Conservation (phyloP, 1,284 basidiomycete species). For the Somion occarium region DNA sequence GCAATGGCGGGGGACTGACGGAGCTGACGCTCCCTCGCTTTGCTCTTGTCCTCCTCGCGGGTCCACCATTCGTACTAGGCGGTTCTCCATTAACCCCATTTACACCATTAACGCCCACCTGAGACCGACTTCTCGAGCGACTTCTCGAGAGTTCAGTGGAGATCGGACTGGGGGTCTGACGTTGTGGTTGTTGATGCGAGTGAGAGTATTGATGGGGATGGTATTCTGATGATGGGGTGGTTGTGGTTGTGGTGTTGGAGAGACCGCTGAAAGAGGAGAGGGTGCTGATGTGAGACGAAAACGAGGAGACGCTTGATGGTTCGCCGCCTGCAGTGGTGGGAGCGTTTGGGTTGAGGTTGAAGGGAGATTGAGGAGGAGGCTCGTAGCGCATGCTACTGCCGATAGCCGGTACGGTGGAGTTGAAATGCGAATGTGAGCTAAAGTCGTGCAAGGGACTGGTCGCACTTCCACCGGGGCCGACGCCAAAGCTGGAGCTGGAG, state of each 20-base stretch:
- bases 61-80: conserved; percentile 32
- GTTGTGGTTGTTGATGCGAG: neutral
- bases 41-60: conserved; percentile 29
- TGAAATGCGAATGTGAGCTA: conserved; percentile 40
- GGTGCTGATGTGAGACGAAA: conserved; percentile 21
- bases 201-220: conserved; percentile 19
- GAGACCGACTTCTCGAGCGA: neutral
- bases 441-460: conserved; percentile 21
- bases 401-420: conserved; percentile 54
- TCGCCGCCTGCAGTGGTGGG: conserved; percentile 14
- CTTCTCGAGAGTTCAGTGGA: neutral
- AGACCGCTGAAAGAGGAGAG: conserved; percentile 16
- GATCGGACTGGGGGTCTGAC: neutral
- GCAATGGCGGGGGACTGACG: conserved; percentile 38
- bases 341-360: conserved; percentile 16
- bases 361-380: conserved; percentile 28
- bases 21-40: conserved; percentile 45
- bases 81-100: conserved; percentile 18
- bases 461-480: neutral
- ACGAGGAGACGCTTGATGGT: conserved; percentile 22
- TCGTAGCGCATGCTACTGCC: conserved; percentile 55
- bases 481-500: conserved; percentile 3
- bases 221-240: conserved; percentile 10
- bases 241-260: conserved; percentile 17
- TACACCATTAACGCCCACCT: conserved; percentile 3